These are phyloP conservation scores for Blastobotrys buckinghamii DNA, from an alignment of 1,139 yeast genomes.

Conservation along the genomic window DNA sequence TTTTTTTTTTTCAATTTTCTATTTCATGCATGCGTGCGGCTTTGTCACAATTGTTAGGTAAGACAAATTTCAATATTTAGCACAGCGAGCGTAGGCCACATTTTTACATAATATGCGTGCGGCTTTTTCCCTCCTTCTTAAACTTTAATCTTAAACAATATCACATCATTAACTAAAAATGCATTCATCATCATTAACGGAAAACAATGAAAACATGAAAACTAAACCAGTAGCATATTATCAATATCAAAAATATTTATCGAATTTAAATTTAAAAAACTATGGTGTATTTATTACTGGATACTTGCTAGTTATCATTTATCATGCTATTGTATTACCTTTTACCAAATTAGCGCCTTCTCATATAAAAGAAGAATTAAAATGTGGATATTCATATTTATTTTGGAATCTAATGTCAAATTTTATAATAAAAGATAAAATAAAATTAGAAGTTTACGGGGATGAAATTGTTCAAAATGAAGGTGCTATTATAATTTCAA, in stretches of 20 bases:
- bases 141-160: too few relatives aligned
- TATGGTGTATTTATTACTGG: not conserved
- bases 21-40: too few relatives aligned
- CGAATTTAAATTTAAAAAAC: not conserved
- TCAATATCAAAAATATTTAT: not conserved
- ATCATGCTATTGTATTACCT: conserved; percentile 1
- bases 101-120: too few relatives aligned
- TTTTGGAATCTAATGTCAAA: conserved; percentile 2
- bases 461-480: conserved; percentile 8
- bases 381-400: not conserved
- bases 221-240: too few relatives aligned
- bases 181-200: too few relatives aligned
- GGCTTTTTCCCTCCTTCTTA: too few relatives aligned
- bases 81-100: too few relatives aligned
- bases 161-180: too few relatives aligned
- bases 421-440: not conserved
- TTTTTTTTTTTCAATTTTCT: too few relatives aligned
- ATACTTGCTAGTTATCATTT: not conserved
- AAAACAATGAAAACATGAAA: too few relatives aligned
- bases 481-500: conserved; percentile 27
- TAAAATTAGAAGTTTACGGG: conserved; percentile 15
- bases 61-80: too few relatives aligned
- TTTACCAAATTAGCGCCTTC: not conserved
- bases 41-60: too few relatives aligned
- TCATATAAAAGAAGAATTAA: conserved; percentile 3